A percentile compares a stretch with the other conserved stretches of the same genome.
These are phyloP conservation scores for Tulasnella sp. DNA, from an alignment of 768 basidiomycete genomes.

Conservation along the genomic window DNA sequence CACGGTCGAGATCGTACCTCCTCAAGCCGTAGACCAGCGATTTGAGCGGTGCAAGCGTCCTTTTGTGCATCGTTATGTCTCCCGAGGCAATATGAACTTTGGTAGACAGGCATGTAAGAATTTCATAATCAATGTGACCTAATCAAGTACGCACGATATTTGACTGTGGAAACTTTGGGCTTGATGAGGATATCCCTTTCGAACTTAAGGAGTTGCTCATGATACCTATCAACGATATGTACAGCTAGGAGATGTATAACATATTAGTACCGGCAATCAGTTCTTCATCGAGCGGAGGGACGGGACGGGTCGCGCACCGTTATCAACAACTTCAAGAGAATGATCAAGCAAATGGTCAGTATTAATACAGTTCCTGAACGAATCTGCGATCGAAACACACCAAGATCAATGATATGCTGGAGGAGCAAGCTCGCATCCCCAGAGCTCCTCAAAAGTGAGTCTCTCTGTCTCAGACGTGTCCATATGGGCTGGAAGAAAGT, in stretches of 20 bases:
- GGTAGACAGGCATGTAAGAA: background rate
- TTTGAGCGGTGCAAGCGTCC: constrained; percentile 62
- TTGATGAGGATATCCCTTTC: constrained; percentile 50
- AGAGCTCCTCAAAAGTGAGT: constrained; percentile 49
- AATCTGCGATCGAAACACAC: background rate
- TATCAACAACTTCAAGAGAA: too few relatives aligned
- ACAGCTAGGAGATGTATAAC: background rate
- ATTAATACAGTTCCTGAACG: background rate
- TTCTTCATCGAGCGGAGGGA: background rate
- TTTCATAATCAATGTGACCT: too few relatives aligned
- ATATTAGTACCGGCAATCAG: background rate
- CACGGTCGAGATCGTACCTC: constrained; percentile 59
- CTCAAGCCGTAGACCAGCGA: constrained; percentile 57
- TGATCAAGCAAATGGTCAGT: background rate
- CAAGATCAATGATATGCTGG: constrained; percentile 41
- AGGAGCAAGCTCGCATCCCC: constrained; percentile 60
- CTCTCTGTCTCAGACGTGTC: constrained; percentile 41
- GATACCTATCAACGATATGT: constrained; percentile 31
- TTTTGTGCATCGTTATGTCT: constrained; percentile 62
- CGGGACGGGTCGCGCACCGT: too few relatives aligned
- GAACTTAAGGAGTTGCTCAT: constrained; percentile 47
- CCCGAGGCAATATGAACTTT: constrained; percentile 67
- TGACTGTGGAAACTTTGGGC: constrained; percentile 50
- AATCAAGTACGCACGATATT: constrained; percentile 39
- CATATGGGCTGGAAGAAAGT: constrained; percentile 46